Percentiles rank a stretch among this genome's conserved stretches.
phyloP scores from a whole-genome alignment of 1,139 yeast species.

The Citeromyces hawaiiensis region DNA sequence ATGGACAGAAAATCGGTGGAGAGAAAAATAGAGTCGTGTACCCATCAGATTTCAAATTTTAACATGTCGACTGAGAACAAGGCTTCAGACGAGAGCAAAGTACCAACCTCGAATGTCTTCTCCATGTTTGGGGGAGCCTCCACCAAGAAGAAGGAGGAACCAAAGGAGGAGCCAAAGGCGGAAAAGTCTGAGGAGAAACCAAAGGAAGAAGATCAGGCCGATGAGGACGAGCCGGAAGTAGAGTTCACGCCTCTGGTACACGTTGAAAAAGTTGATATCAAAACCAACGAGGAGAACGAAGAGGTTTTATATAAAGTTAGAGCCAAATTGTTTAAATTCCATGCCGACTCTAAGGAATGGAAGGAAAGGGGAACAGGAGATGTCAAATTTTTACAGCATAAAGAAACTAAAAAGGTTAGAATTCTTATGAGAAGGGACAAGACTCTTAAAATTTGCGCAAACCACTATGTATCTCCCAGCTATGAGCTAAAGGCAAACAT shows the following conservation, averaged over 20 bases:
- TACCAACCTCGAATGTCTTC: constrained; percentile 66
- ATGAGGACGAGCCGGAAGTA: constrained; percentile 84
- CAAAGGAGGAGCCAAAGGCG: constrained; percentile 19
- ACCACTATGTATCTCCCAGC: constrained; percentile 81
- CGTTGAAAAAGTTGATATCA: constrained; percentile 90
- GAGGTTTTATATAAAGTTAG: constrained; percentile 79
- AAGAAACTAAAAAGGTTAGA: constrained; percentile 68
- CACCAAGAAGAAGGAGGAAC: constrained; percentile 28
- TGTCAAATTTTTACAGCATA: constrained; percentile 88
- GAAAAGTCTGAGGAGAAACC: constrained; percentile 21
- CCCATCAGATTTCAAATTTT: not conserved
- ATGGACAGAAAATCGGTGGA: too few species aligned
- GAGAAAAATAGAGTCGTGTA: not conserved
- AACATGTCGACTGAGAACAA: not conserved
- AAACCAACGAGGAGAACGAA: constrained; percentile 95
- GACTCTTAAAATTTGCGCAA: constrained; percentile 95
- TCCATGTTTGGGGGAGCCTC: constrained; percentile 84
- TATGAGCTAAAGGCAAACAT: constrained; percentile 83
- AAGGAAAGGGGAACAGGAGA: constrained; percentile 99
- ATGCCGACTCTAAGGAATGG: constrained; percentile 74
- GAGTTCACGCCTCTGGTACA: constrained; percentile 95
- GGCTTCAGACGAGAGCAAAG: not conserved
- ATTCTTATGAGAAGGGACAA: constrained; percentile 97
- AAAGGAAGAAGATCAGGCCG: constrained; percentile 46
- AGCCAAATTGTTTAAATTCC: constrained; percentile 91